phyloP scores from a whole-genome alignment of 1,284 basidiomycete species.

The Ustilago xerochloae region DNA sequence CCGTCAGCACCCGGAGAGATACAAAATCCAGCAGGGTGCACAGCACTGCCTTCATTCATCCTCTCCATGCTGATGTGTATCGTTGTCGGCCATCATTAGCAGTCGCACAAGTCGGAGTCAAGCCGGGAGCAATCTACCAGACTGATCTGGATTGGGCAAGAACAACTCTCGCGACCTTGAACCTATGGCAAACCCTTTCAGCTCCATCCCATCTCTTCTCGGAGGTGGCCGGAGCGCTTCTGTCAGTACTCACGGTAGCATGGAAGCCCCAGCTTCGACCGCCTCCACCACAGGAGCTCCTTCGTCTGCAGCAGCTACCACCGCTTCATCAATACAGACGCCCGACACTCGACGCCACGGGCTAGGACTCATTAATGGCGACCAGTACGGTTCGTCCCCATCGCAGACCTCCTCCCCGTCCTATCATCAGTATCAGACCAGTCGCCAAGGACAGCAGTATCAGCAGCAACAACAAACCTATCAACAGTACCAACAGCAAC shows the following conservation, averaged over 20 bases:
- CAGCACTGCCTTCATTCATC: no score
- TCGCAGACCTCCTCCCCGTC: conserved; percentile 16
- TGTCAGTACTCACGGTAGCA: conserved; percentile 22
- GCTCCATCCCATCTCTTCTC: conserved; percentile 8
- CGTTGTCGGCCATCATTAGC: no score
- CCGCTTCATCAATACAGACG: conserved; percentile 5
- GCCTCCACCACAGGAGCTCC: conserved; percentile 6
- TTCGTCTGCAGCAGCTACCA: conserved; percentile 11
- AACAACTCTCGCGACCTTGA: no score
- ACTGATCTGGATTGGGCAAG: no score
- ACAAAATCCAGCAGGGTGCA: no score
- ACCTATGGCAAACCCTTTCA: conserved; percentile 8
- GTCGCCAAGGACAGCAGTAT: conserved; percentile 14
- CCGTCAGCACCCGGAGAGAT: no score
- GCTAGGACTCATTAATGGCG: conserved; percentile 26
- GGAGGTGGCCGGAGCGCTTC: conserved; percentile 17
- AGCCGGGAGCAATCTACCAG: no score
- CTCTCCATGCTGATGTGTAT: no score
- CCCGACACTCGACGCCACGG: conserved; percentile 25
- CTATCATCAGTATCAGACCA: conserved; percentile 21
- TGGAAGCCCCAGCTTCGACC: conserved; percentile 13
- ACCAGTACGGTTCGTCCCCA: conserved; percentile 16
- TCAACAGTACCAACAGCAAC: conserved; percentile 2
- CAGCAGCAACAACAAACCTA: conserved; percentile 17
- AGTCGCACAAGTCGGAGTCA: no score